Percentiles rank a stretch among this genome's conserved stretches.
These are phyloP conservation scores for Malassezia obtusa DNA, from an alignment of 1,284 basidiomycete genomes.

Conservation along the genomic window DNA sequence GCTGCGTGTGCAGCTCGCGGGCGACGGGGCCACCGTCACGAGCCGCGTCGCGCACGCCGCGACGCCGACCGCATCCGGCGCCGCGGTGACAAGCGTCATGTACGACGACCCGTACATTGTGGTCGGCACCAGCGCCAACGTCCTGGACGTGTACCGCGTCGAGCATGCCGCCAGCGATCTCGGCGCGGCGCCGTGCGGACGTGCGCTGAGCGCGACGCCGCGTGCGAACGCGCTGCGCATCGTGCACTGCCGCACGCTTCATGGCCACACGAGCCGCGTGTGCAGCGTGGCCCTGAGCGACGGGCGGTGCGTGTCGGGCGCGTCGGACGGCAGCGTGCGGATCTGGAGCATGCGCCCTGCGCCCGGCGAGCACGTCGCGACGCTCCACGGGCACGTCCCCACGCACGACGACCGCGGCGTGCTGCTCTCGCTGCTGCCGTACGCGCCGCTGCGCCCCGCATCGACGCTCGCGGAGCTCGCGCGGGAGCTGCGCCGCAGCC, in stretches of 20 bases:
- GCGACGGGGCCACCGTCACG: constrained; percentile 20
- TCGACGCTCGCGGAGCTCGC: background rate
- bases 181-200: no score
- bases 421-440: background rate
- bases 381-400: constrained; percentile 10
- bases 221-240: constrained; percentile 18
- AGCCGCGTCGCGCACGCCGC: constrained; percentile 5
- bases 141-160: constrained; percentile 39
- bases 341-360: constrained; percentile 35
- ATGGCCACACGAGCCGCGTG: constrained; percentile 45
- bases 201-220: constrained; percentile 2
- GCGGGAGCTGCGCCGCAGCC: constrained; percentile 1
- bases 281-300: constrained; percentile 35
- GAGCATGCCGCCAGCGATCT: constrained; percentile 14
- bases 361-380: constrained; percentile 15
- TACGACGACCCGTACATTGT: constrained; percentile 41
- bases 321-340: constrained; percentile 43
- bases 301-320: constrained; percentile 37
- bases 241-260: constrained; percentile 29
- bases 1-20: constrained; percentile 22
- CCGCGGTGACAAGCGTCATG: constrained; percentile 21
- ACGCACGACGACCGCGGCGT: background rate
- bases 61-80: background rate
- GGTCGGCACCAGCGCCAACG: constrained; percentile 34
- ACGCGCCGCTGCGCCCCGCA: background rate